phyloP scores from a whole-genome alignment of 495 filamentous ascomycete species.

The Penicillium cataractarum region DNA sequence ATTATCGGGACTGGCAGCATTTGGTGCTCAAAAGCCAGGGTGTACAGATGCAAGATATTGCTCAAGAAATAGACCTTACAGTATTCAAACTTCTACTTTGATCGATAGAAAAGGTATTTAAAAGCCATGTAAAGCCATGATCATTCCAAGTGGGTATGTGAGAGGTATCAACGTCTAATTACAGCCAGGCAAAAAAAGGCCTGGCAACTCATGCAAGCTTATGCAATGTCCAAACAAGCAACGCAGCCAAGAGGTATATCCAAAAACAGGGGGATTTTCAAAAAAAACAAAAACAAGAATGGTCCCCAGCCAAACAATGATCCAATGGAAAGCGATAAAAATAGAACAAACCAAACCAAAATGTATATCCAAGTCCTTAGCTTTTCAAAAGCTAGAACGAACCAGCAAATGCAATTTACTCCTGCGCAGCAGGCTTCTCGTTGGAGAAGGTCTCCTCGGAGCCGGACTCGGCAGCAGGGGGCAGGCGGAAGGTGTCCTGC shows the following conservation, averaged over 20 bases:
- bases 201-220: constrained; percentile 23
- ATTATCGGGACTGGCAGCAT: too few species aligned
- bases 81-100: background rate
- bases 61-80: background rate
- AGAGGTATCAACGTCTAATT: constrained; percentile 33
- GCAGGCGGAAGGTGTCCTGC: constrained; percentile 43
- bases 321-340: constrained; percentile 2
- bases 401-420: background rate
- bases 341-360: constrained; percentile 11
- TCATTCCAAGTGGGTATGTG: constrained; percentile 23
- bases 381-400: constrained; percentile 3
- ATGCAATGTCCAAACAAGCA: constrained; percentile 22
- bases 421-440: constrained; percentile 7
- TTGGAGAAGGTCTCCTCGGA: constrained; percentile 17
- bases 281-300: constrained; percentile 12
- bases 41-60: too few species aligned
- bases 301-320: background rate
- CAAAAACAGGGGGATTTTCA: constrained; percentile 11
- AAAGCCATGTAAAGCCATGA: constrained; percentile 9
- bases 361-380: background rate
- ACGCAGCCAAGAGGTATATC: constrained; percentile 8
- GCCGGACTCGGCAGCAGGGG: constrained; percentile 43
- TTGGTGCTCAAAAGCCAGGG: too few species aligned
- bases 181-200: constrained; percentile 21
- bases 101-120: background rate